Conservation (phyloP, 1,284 basidiomycete genomes). For the Ceratobasidium sp. region DNA sequence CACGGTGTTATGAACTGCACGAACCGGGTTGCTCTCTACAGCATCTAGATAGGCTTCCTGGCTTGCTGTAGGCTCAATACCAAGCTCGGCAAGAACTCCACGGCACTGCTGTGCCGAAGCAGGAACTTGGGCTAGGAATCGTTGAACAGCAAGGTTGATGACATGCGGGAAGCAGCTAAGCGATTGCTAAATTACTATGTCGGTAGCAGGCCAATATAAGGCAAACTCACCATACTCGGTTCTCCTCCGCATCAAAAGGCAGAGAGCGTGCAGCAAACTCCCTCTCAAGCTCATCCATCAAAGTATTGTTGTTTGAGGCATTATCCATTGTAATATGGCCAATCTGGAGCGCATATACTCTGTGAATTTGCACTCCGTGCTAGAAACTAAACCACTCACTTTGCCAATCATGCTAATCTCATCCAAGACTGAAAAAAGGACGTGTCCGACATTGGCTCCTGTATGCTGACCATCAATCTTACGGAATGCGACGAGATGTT, state of each 20-base stretch:
- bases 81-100: background rate
- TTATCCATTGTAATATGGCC: constrained; percentile 5
- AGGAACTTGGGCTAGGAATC: constrained; percentile 1
- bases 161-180: constrained; percentile 40
- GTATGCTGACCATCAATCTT: constrained; percentile 29
- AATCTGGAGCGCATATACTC: constrained; percentile 3
- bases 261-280: background rate
- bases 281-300: constrained; percentile 17
- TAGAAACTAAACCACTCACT: background rate
- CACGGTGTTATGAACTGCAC: background rate
- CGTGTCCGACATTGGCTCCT: constrained; percentile 13
- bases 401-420: background rate
- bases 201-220: background rate
- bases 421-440: background rate
- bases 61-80: background rate
- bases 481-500: constrained; percentile 26
- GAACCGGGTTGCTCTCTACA: background rate
- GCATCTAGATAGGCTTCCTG: background rate
- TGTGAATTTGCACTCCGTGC: background rate
- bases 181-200: background rate
- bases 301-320: constrained; percentile 34
- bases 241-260: constrained; percentile 5
- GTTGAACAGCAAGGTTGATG: constrained; percentile 30
- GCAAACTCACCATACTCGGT: constrained; percentile 25
- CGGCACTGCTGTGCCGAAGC: background rate